Evolutionary conservation across 176 grass and related monocot genomes (phyloP), one percentile per base, ranked within the genome.

Genomic region (Bothriochloa decipiens): DNA sequence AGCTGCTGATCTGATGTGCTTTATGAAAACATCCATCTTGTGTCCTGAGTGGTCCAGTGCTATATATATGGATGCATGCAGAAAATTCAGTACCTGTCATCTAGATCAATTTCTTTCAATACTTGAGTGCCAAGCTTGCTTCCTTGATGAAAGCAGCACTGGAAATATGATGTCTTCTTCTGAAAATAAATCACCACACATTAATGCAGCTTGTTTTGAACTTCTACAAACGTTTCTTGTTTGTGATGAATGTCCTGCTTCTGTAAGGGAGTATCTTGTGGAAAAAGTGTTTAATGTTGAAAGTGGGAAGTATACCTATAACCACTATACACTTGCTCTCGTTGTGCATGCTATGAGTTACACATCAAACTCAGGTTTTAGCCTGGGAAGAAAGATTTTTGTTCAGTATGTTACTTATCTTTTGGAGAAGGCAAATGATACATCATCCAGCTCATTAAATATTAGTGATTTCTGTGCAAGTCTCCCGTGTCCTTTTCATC

Each of bases 401-500:
- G 67, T 72, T 69, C 81, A 90, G 77, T 98, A 90, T 65, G 32
- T 89, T 67, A 82, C 32, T 81, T 89, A 90, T 84, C 83, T 98
- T 83, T 26, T 85, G 70, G 85, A 85, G 73, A 95, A 95, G 81
- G 87, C 80, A 91, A 87, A 83, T 77, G 68, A 89, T 81, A 86
- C 73, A 45, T 83, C 71, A 81, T 79, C 86, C 69, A 85, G 66
- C 74, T 29, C 67, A 68, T 57, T 90, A 27, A 83, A 87, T 73
- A 47, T 89, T 70, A 89, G 70, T 55, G 85, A 90, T 86, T 90
- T 95, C 58, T 91, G 78, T 53, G 78, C 70, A 66, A 86, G 43
- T 83, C 86, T 98, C 71, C 93, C 93, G 77, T 89, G 89, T 87
- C 77, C 89, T 27, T 98, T 98, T 74, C 96, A 95, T 77, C 88